Conservation (phyloP, 345 rosid genomes). For the Rhizophora mangle region DNA sequence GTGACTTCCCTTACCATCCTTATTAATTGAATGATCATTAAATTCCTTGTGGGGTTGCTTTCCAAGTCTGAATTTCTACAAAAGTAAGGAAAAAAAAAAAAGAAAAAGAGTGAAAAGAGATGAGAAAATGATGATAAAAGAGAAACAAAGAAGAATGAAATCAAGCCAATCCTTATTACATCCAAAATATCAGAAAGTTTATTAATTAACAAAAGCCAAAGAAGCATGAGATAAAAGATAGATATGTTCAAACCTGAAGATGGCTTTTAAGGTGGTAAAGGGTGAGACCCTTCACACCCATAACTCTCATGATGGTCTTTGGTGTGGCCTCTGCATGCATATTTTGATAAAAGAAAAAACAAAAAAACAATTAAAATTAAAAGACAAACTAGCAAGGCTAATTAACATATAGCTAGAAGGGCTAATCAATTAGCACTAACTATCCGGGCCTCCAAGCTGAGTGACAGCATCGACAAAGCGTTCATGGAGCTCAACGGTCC, state of each 20-base stretch:
- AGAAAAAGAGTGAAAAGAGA: slow-evolving; percentile 3
- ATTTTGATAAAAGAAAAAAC: not conserved
- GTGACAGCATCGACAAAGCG: slow-evolving; percentile 98
- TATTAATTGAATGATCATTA: slow-evolving; percentile 75
- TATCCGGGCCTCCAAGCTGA: slow-evolving; percentile 99
- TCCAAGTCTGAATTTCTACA: slow-evolving; percentile 95
- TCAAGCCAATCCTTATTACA: slow-evolving; percentile 9
- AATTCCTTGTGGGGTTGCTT: slow-evolving; percentile 99
- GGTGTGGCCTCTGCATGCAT: slow-evolving; percentile 91
- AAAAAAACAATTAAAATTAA: not conserved
- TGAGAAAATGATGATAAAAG: slow-evolving; percentile 4
- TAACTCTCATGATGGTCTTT: slow-evolving; percentile 98
- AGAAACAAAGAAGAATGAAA: slow-evolving; percentile 18
- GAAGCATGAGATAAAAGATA: slow-evolving; percentile 20
- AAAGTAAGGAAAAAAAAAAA: slow-evolving; percentile 11
- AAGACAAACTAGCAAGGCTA: not conserved
- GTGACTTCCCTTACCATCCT: slow-evolving; percentile 70
- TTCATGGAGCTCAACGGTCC: slow-evolving; percentile 99
- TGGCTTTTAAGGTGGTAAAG: slow-evolving; percentile 99
- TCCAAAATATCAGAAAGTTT: slow-evolving; percentile 24
- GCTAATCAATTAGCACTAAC: slow-evolving; percentile 30
- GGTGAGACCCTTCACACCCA: slow-evolving; percentile 99
- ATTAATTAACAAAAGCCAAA: slow-evolving; percentile 12
- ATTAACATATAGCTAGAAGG: not conserved
- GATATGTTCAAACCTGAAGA: slow-evolving; percentile 80